phyloP scores from a whole-genome alignment of 306 rosid genomes.

The Fragaria vesca region DNA sequence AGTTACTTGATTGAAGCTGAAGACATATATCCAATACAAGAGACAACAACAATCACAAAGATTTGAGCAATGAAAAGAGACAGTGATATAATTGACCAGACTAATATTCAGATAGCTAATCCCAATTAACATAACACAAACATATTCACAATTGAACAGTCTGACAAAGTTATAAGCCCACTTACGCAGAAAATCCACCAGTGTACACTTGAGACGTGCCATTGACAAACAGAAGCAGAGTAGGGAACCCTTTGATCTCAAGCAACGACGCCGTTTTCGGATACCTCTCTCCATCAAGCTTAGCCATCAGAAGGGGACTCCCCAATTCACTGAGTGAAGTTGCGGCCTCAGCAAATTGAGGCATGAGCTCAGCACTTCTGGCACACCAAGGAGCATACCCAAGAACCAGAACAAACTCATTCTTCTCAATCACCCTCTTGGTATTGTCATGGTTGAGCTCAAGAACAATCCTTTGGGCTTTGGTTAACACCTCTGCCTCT shows the following conservation, averaged over 20 bases:
- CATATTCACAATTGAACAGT: background rate
- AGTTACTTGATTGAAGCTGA: background rate
- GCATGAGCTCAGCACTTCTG: slow-evolving; percentile 96
- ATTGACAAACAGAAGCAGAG: slow-evolving; percentile 81
- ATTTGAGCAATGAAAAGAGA: background rate
- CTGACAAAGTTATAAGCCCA: slow-evolving; percentile 7
- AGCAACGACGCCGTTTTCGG: slow-evolving; percentile 73
- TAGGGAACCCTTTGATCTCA: slow-evolving; percentile 83
- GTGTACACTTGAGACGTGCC: slow-evolving; percentile 72
- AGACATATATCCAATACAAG: background rate
- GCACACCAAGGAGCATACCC: slow-evolving; percentile 98
- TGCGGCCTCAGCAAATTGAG: slow-evolving; percentile 93
- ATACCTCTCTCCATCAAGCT: slow-evolving; percentile 82
- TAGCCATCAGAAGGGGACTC: slow-evolving; percentile 69
- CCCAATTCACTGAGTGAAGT: slow-evolving; percentile 66
- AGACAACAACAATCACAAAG: background rate
- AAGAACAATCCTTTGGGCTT: slow-evolving; percentile 85
- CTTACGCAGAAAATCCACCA: slow-evolving; percentile 92
- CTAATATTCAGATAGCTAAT: slow-evolving; percentile 8
- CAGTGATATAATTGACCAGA: background rate
- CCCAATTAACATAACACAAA: slow-evolving; percentile 11
- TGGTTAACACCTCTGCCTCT: slow-evolving; percentile 72
- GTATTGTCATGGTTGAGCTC: slow-evolving; percentile 76
- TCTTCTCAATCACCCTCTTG: slow-evolving; percentile 56
- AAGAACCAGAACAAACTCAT: slow-evolving; percentile 74